These are phyloP conservation scores for Mycena galericulata DNA, from an alignment of 768 basidiomycete genomes.

Conservation along the genomic window DNA sequence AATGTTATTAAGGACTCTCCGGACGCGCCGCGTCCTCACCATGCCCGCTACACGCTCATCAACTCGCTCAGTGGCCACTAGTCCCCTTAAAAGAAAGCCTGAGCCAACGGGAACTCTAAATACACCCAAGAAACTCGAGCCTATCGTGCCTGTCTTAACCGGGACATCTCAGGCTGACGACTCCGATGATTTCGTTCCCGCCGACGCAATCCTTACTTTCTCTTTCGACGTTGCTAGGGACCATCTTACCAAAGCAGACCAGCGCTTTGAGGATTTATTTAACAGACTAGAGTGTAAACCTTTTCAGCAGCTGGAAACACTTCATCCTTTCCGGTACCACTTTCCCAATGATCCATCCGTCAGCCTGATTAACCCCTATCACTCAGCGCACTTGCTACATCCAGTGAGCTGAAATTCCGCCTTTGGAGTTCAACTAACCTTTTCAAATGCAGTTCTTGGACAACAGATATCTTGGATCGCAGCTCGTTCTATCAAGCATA, in stretches of 20 bases:
- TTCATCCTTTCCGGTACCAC: slow-evolving; percentile 85
- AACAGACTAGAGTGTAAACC: slow-evolving; percentile 76
- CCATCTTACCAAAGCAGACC: slow-evolving; percentile 76
- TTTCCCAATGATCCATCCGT: not conserved
- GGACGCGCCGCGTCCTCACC: slow-evolving; percentile 9
- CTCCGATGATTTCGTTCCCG: slow-evolving; percentile 66
- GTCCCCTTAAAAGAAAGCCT: slow-evolving; percentile 22
- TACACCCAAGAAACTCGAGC: slow-evolving; percentile 37
- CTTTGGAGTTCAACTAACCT: not conserved
- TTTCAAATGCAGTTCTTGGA: slow-evolving; percentile 43
- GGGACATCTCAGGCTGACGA: slow-evolving; percentile 39
- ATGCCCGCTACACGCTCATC: slow-evolving; percentile 53
- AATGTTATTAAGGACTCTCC: not conserved
- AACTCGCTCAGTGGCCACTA: slow-evolving; percentile 38
- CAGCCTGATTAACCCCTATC: slow-evolving; percentile 1
- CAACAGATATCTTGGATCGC: slow-evolving; percentile 92
- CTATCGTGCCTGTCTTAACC: slow-evolving; percentile 21
- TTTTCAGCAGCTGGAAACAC: slow-evolving; percentile 75
- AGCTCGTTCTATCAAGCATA: slow-evolving; percentile 84
- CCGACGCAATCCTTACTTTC: slow-evolving; percentile 69
- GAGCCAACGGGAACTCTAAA: slow-evolving; percentile 18
- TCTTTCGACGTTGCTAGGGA: slow-evolving; percentile 80
- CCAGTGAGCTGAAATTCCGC: slow-evolving; percentile 60
- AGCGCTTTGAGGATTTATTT: slow-evolving; percentile 80
- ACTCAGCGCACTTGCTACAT: slow-evolving; percentile 72